These are phyloP conservation scores for Aechmea fasciata DNA, from an alignment of 176 grass and related monocot species.

Conservation along the genomic window DNA sequence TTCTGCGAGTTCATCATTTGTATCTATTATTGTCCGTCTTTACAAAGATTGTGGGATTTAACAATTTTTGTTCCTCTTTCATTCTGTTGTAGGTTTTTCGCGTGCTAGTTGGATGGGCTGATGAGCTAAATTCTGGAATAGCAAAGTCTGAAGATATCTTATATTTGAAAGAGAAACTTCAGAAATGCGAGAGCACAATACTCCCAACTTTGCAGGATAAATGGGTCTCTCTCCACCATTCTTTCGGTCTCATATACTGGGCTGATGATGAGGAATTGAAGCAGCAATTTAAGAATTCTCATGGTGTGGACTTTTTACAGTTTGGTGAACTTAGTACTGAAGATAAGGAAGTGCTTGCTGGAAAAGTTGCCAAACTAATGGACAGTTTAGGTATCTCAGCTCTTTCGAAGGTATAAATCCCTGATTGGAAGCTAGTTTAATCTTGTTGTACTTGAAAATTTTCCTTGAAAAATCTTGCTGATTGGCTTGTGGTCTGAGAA, in stretches of 20 bases:
- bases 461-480: neutral
- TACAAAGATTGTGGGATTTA: neutral
- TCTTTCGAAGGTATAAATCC: conserved; percentile 77
- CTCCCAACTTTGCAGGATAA: conserved; percentile 76
- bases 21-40: too few species aligned
- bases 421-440: neutral
- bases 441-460: neutral
- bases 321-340: conserved; percentile 55
- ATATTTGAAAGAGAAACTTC: conserved; percentile 67
- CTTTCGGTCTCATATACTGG: conserved; percentile 91
- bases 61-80: neutral
- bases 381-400: conserved; percentile 64
- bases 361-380: conserved; percentile 57
- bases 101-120: conserved; percentile 73
- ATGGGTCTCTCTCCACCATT: conserved; percentile 91
- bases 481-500: neutral
- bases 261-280: conserved; percentile 71
- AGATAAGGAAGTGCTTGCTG: conserved; percentile 40
- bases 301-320: conserved; percentile 52
- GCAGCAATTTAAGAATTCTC: conserved; percentile 48
- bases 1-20: too few species aligned
- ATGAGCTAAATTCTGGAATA: conserved; percentile 44
- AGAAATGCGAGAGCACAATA: conserved; percentile 64
- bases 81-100: conserved; percentile 50
- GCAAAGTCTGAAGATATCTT: conserved; percentile 41